A percentile compares a stretch with the other conserved stretches of the same genome.
These are phyloP conservation scores for Heimioporus sp. DNA, from an alignment of 768 basidiomycete genomes.

Conservation along the genomic window DNA sequence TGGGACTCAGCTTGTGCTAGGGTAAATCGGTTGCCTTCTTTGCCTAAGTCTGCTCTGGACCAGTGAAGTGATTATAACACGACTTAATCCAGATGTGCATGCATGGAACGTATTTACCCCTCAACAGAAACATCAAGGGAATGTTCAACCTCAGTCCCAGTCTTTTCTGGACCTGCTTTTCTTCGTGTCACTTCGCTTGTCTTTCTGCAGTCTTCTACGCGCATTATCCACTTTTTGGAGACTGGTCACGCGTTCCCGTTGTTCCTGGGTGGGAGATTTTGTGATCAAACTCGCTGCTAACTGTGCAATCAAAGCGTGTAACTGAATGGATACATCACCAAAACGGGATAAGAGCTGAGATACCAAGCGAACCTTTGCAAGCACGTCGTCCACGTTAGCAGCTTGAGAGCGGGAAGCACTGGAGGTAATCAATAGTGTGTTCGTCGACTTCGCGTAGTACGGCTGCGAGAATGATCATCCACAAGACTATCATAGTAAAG, in stretches of 20 bases:
- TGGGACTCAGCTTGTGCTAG: too few relatives aligned
- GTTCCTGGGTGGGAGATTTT: conserved; percentile 21
- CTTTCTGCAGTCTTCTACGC: conserved; percentile 26
- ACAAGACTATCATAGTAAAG: neutral
- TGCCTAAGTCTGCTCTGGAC: too few relatives aligned
- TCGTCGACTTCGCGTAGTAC: conserved; percentile 63
- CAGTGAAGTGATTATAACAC: too few relatives aligned
- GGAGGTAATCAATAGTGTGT: conserved; percentile 68
- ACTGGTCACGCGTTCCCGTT: conserved; percentile 23
- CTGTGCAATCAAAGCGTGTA: conserved; percentile 24
- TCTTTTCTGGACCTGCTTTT: conserved; percentile 25
- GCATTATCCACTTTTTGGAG: conserved; percentile 19
- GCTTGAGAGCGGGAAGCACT: conserved; percentile 72
- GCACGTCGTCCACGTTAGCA: conserved; percentile 70
- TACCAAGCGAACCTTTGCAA: conserved; percentile 49
- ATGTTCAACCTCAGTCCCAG: conserved; percentile 19
- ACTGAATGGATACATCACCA: conserved; percentile 8
- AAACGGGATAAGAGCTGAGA: neutral
- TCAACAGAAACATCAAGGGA: too few relatives aligned
- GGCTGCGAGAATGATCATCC: conserved; percentile 39
- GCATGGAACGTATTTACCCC: too few relatives aligned
- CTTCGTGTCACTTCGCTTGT: conserved; percentile 23
- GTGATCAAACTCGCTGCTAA: conserved; percentile 23
- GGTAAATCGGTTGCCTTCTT: too few relatives aligned
- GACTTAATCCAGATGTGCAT: too few relatives aligned